Evolutionary conservation across 352 stramenopile genomes (phyloP).

Genomic region (Pythium periplocum): DNA sequence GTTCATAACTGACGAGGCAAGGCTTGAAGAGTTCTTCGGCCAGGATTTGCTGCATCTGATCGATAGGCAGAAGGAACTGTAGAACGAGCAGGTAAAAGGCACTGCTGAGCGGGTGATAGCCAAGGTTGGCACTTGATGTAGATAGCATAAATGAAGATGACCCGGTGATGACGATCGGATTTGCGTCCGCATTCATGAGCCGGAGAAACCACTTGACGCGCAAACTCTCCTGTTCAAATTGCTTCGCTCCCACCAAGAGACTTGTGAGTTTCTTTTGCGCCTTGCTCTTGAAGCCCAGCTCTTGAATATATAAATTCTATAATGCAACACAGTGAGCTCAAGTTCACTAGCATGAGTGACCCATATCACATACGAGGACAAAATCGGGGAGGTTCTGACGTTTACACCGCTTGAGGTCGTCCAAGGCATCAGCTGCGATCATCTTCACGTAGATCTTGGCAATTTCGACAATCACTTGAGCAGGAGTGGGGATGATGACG

Average conservation of each 20-base stretch:
- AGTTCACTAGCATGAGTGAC: too few relatives aligned
- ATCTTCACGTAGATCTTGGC: conserved; percentile 61
- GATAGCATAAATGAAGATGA: too few relatives aligned
- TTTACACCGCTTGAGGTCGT: conserved; percentile 29
- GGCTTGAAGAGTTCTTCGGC: conserved; percentile 41
- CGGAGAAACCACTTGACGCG: conserved; percentile 63
- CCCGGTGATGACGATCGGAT: conserved; percentile 9
- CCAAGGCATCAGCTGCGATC: conserved; percentile 31
- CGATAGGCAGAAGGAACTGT: conserved; percentile 36
- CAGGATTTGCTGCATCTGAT: conserved; percentile 32
- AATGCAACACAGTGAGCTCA: too few relatives aligned
- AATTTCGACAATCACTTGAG: conserved; percentile 48
- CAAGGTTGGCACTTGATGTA: neutral
- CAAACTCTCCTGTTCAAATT: conserved; percentile 36
- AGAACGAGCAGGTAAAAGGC: conserved; percentile 55
- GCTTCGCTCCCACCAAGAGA: conserved; percentile 39
- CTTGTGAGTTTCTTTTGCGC: conserved; percentile 50
- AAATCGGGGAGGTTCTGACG: conserved; percentile 44
- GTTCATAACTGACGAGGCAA: conserved; percentile 36
- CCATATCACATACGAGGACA: conserved; percentile 18
- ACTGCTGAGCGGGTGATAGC: conserved; percentile 31
- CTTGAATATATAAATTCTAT: conserved; percentile 49
- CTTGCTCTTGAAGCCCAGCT: conserved; percentile 56
- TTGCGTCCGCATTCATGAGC: conserved; percentile 33
- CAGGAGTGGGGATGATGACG: conserved; percentile 15